These are phyloP conservation scores for Phytophthora tentaculata DNA, from an alignment of 352 stramenopile genomes.

Conservation along the genomic window DNA sequence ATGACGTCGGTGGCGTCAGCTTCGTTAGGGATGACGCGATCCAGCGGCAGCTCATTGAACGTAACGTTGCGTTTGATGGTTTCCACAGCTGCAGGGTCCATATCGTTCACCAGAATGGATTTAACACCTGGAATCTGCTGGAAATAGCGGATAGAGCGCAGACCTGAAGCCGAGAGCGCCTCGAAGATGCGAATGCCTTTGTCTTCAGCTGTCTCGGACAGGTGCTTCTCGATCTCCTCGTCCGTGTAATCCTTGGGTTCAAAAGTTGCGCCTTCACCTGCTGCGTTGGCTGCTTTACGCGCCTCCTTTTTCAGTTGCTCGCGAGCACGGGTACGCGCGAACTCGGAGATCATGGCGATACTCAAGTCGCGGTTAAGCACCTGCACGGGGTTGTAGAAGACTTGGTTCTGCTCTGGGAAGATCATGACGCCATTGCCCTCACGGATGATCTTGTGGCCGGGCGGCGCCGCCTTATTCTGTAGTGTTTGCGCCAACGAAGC, in stretches of 20 bases:
- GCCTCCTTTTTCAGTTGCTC: constrained; percentile 79
- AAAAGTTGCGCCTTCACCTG: constrained; percentile 41
- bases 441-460: constrained; percentile 88
- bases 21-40: constrained; percentile 87
- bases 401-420: constrained; percentile 90
- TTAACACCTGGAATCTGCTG: constrained; percentile 98
- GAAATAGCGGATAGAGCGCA: constrained; percentile 99
- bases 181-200: constrained; percentile 98
- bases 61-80: constrained; percentile 96
- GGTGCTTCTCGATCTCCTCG: constrained; percentile 77
- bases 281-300: constrained; percentile 59
- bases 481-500: constrained; percentile 65
- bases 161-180: constrained; percentile 96
- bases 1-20: constrained; percentile 89
- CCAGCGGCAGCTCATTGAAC: constrained; percentile 85
- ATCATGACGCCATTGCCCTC: constrained; percentile 92
- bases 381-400: constrained; percentile 95
- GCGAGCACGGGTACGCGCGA: constrained; percentile 89
- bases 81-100: constrained; percentile 96
- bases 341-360: constrained; percentile 98
- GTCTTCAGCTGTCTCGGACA: constrained; percentile 65
- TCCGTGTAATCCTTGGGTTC: constrained; percentile 60
- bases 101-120: constrained; percentile 99
- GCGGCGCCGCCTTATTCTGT: constrained; percentile 62
- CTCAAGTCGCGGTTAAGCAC: constrained; percentile 99